Evolutionary conservation across 768 basidiomycete species (phyloP), one percentile per base, ranked within the genome.

Genomic region (Pholiota molesta): DNA sequence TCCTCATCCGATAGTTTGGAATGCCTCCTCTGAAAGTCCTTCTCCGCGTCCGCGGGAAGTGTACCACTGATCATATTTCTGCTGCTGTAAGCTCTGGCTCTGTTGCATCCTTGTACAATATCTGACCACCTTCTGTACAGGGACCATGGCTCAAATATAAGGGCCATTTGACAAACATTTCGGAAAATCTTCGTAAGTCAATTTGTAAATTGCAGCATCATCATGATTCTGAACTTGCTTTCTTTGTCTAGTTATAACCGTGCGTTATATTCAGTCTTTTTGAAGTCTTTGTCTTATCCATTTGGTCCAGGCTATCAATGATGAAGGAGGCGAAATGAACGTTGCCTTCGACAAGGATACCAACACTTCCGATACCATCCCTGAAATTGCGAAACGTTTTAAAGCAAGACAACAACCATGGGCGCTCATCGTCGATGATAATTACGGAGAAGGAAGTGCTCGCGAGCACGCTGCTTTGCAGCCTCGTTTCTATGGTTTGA

Each of bases 121-220:
- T 16, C 57, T 21, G n/a, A 26, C 7, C n/a, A 51, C 23, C 59
- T 35, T 62, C 62, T 42, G 23, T 62, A 47, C 59, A 93, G 91
- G 97, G 97, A 2, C 94, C 95, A 35, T 99, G 97, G 97, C 78
- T 99, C 66, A 98, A 98, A 79, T 99, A 97, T 81, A 99, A 99
- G 74, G 97, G 94, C 0, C 96, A 99, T 77, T 79, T 99, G 42
- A 90, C 91, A 33, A 98, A 98, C 73, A 97, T 98, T 62, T 95
- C 96, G 3, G 94, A 98, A 76, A 99, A 99, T 74, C 86, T 96
- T 10, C 76, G 94, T 95, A 71, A 70, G 92, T 84, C 10, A 52
- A 52, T 57, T 45, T 44, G 28, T 3, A 39, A 31, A 29, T 26
- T 40, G 51, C 3, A 40, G 23, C 56, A 28, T 19, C 11, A 35